Percentiles rank a stretch among this genome's conserved stretches.
Conservation (phyloP, 192 early-diverging fungal species). For the Entomortierella beljakovae region DNA sequence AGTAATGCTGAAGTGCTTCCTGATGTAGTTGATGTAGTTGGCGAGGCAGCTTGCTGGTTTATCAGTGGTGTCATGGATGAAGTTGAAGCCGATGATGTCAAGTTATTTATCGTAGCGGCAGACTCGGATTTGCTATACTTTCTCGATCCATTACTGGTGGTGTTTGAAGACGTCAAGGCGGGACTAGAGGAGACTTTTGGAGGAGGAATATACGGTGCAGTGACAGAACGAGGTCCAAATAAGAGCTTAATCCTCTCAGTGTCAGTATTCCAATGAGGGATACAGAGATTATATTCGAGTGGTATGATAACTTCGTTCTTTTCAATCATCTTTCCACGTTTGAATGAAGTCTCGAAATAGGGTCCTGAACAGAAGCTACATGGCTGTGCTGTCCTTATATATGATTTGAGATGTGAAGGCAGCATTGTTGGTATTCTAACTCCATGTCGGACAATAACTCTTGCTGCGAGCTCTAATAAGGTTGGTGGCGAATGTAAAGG, state of each 20-base stretch:
- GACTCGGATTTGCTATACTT: slow-evolving; percentile 16
- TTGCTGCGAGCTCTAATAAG: slow-evolving; percentile 80
- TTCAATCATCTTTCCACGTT: slow-evolving; percentile 71
- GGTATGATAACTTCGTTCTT: slow-evolving; percentile 63
- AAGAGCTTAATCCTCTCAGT: slow-evolving; percentile 70
- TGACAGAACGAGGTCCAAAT: slow-evolving; percentile 69
- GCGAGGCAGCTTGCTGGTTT: neutral
- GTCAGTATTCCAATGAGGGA: slow-evolving; percentile 80
- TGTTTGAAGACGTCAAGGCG: neutral
- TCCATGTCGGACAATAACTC: slow-evolving; percentile 73
- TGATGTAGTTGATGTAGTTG: neutral
- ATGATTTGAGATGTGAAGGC: slow-evolving; percentile 65
- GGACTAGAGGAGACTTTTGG: neutral
- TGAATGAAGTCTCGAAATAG: slow-evolving; percentile 72
- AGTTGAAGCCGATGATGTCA: neutral
- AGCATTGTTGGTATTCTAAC: slow-evolving; percentile 54
- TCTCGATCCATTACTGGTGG: neutral
- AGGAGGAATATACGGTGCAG: slow-evolving; percentile 55
- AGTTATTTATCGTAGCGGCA: neutral
- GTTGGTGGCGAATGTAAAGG: slow-evolving; percentile 65
- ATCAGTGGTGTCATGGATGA: neutral
- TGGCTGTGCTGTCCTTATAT: slow-evolving; percentile 65
- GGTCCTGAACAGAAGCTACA: slow-evolving; percentile 87
- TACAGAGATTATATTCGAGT: slow-evolving; percentile 79
- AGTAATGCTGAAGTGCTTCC: neutral